Percentiles rank a stretch among this genome's conserved stretches.
phyloP scores from a whole-genome alignment of 2,329 filamentous ascomycete genomes.

The Phyllosticta ampelicida region DNA sequence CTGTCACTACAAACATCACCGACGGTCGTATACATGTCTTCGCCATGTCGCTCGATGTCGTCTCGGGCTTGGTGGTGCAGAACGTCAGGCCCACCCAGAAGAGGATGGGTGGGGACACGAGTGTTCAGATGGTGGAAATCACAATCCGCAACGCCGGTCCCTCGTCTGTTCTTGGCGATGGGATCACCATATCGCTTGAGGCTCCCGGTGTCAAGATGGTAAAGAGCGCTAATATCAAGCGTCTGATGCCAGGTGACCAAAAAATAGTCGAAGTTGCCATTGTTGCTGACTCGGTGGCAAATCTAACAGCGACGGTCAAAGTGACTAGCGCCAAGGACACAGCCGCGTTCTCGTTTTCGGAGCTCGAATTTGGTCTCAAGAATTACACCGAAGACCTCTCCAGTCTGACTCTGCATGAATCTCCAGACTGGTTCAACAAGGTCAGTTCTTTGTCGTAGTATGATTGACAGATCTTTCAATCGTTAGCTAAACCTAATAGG shows the following conservation, averaged over 20 bases:
- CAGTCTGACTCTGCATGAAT: slow-evolving; percentile 32
- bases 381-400: slow-evolving; percentile 15
- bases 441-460: slow-evolving; percentile 21
- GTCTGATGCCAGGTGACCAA: slow-evolving; percentile 31
- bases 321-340: slow-evolving; percentile 14
- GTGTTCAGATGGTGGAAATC: slow-evolving; percentile 25
- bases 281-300: slow-evolving; percentile 17
- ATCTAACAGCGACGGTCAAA: slow-evolving; percentile 22
- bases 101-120: slow-evolving; percentile 28
- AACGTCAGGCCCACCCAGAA: slow-evolving; percentile 32
- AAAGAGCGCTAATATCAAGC: slow-evolving; percentile 25
- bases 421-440: slow-evolving; percentile 44
- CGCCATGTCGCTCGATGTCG: slow-evolving; percentile 26
- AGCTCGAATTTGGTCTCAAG: slow-evolving; percentile 10
- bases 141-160: slow-evolving; percentile 17
- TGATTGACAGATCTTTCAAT: too few species aligned
- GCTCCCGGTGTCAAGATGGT: slow-evolving; percentile 26
- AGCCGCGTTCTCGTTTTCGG: slow-evolving; percentile 1
- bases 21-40: slow-evolving; percentile 32
- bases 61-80: slow-evolving; percentile 21
- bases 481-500: too few species aligned
- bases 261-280: slow-evolving; percentile 28
- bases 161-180: slow-evolving; percentile 11
- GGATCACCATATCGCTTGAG: slow-evolving; percentile 13
- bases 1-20: slow-evolving; percentile 26